These are phyloP conservation scores for Stenocarpella maydis DNA, from an alignment of 2,329 filamentous ascomycete genomes.

Conservation along the genomic window DNA sequence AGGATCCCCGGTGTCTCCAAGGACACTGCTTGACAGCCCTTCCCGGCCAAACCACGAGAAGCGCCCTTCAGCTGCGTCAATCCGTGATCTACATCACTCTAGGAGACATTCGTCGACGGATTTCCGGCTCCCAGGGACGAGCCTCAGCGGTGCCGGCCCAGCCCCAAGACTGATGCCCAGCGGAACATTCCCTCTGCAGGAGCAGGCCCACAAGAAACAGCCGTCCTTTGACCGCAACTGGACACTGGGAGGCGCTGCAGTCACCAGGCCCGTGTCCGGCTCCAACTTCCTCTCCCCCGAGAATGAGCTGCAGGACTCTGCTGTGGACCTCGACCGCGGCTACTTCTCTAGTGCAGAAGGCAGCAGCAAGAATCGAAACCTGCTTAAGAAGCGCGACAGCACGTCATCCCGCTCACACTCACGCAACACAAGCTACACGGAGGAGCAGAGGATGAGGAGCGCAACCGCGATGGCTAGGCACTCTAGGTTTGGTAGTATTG, in stretches of 20 bases:
- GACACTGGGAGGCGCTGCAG: conserved; percentile 65
- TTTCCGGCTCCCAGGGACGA: conserved; percentile 58
- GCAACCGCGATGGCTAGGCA: conserved; percentile 74
- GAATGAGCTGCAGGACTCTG: conserved; percentile 55
- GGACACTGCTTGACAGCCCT: conserved; percentile 52
- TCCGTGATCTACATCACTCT: conserved; percentile 83
- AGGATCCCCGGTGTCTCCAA: conserved; percentile 51
- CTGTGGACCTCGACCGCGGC: conserved; percentile 78
- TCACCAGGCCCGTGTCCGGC: conserved; percentile 33
- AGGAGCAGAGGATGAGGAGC: conserved; percentile 74
- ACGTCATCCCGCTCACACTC: conserved; percentile 69
- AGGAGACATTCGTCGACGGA: conserved; percentile 86
- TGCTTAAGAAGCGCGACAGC: conserved; percentile 81
- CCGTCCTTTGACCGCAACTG: conserved; percentile 76
- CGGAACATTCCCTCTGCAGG: conserved; percentile 52
- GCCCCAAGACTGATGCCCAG: conserved; percentile 54
- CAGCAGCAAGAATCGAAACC: conserved; percentile 77
- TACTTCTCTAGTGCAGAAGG: conserved; percentile 93
- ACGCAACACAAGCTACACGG: conserved; percentile 78
- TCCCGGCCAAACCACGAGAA: conserved; percentile 59
- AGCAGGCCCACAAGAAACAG: conserved; percentile 66
- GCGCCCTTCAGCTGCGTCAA: conserved; percentile 80
- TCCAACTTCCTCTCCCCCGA: conserved; percentile 60
- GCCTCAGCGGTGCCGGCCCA: conserved; percentile 42
- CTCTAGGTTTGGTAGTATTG: conserved; percentile 80